These are phyloP conservation scores for Obba rivulosa DNA, from an alignment of 768 basidiomycete genomes.

Conservation along the genomic window DNA sequence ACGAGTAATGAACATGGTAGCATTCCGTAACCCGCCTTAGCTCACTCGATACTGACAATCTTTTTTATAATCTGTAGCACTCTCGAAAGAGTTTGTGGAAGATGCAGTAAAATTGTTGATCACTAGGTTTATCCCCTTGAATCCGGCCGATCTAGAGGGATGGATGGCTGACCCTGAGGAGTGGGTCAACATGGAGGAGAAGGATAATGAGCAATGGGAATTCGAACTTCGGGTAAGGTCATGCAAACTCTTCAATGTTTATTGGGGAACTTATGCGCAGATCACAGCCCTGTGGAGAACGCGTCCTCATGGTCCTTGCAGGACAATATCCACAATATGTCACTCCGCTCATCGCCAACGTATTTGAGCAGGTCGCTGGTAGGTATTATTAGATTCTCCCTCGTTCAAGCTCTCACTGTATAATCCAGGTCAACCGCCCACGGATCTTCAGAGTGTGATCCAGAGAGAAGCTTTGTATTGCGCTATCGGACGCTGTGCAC, in stretches of 20 bases:
- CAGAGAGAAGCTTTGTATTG: conserved; percentile 88
- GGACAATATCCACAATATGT: conserved; percentile 67
- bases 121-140: conserved; percentile 80
- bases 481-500: conserved; percentile 79
- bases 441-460: conserved; percentile 54
- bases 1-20: conserved; percentile 48
- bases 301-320: conserved; percentile 80
- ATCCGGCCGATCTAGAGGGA: conserved; percentile 70
- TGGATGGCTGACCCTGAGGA: conserved; percentile 92
- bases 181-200: conserved; percentile 88
- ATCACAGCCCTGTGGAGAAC: conserved; percentile 82
- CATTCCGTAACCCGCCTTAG: not conserved
- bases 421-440: conserved; percentile 37
- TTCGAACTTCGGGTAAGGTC: conserved; percentile 74
- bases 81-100: conserved; percentile 68
- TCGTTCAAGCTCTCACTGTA: not conserved
- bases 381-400: conserved; percentile 4
- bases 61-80: conserved; percentile 33
- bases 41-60: not conserved
- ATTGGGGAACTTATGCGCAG: not conserved
- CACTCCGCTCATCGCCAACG: conserved; percentile 54
- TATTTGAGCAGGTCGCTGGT: conserved; percentile 62
- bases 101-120: conserved; percentile 73
- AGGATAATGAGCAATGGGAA: conserved; percentile 89
- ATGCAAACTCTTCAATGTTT: not conserved